These are phyloP conservation scores for Nitzschia palea DNA, from an alignment of 108 stramenopile genomes.

Conservation along the genomic window DNA sequence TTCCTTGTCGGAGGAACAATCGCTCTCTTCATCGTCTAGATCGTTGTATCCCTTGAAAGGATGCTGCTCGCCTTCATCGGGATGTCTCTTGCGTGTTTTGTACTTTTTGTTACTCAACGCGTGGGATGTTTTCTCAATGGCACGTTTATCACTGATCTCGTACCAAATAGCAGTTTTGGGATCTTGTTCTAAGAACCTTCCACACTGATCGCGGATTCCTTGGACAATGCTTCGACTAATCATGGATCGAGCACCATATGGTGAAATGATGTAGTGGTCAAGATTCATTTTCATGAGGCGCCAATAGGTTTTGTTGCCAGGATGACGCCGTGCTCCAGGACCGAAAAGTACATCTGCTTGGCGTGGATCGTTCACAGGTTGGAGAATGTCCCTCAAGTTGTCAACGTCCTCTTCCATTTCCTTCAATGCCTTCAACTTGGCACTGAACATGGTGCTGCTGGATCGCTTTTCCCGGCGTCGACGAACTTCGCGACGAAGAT, in stretches of 20 bases:
- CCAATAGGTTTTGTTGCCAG: constrained; percentile 43
- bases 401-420: constrained; percentile 23
- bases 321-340: constrained; percentile 38
- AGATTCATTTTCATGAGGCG: constrained; percentile 37
- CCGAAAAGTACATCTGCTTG: constrained; percentile 37
- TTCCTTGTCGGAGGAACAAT: constrained; percentile 14
- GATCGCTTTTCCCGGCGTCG: constrained; percentile 39
- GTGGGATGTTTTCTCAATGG: constrained; percentile 74
- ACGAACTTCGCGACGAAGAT: constrained; percentile 40
- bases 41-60: constrained; percentile 16
- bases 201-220: constrained; percentile 42
- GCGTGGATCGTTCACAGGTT: constrained; percentile 32
- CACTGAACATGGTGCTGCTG: constrained; percentile 32
- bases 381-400: constrained; percentile 7
- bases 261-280: constrained; percentile 42
- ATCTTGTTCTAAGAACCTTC: constrained; percentile 62
- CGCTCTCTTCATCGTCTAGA: not conserved
- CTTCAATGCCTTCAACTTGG: constrained; percentile 36
- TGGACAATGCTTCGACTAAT: constrained; percentile 57
- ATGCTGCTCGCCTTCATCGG: constrained; percentile 16
- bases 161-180: constrained; percentile 49
- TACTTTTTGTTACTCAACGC: constrained; percentile 58
- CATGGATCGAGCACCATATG: constrained; percentile 40
- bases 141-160: constrained; percentile 57
- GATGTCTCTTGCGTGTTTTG: constrained; percentile 35